A percentile compares a stretch with the other conserved stretches of the same genome.
phyloP scores from a whole-genome alignment of 2,329 filamentous ascomycete species.

The Rhexocercosporidium sp. region DNA sequence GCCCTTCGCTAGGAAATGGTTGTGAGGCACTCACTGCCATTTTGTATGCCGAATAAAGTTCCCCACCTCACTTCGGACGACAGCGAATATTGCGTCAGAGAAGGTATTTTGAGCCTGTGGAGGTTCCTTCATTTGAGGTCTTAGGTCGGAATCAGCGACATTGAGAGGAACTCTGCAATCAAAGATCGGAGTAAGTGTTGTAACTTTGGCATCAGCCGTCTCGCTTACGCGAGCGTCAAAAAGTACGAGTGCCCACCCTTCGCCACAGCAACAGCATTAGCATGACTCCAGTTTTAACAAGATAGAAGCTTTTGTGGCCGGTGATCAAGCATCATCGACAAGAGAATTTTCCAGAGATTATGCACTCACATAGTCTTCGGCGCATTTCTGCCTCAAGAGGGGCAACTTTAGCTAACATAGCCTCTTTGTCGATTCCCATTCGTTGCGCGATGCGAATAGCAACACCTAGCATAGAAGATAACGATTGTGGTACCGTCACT shows the following conservation, averaged over 20 bases:
- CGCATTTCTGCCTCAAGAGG: slow-evolving; percentile 72
- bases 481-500: slow-evolving; percentile 60
- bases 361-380: slow-evolving; percentile 64
- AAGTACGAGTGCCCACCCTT: slow-evolving; percentile 68
- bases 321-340: not conserved
- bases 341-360: not conserved
- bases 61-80: slow-evolving; percentile 61
- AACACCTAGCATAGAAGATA: slow-evolving; percentile 67
- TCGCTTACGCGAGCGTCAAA: slow-evolving; percentile 74
- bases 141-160: slow-evolving; percentile 65
- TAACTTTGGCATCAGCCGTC: slow-evolving; percentile 57
- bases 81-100: slow-evolving; percentile 65
- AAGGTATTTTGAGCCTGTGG: slow-evolving; percentile 55
- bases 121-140: slow-evolving; percentile 59
- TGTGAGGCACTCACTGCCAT: slow-evolving; percentile 28
- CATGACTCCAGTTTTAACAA: not conserved
- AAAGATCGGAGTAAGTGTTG: slow-evolving; percentile 49
- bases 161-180: slow-evolving; percentile 65
- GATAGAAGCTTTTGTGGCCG: not conserved
- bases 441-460: slow-evolving; percentile 71
- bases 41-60: slow-evolving; percentile 44
- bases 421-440: slow-evolving; percentile 71
- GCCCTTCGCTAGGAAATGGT: too few relatives aligned
- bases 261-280: not conserved
- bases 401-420: slow-evolving; percentile 49